A percentile compares a stretch with the other conserved stretches of the same genome.
Evolutionary conservation across 1,284 basidiomycete genomes (phyloP).

Genomic region (Heterobasidion occidentale): DNA sequence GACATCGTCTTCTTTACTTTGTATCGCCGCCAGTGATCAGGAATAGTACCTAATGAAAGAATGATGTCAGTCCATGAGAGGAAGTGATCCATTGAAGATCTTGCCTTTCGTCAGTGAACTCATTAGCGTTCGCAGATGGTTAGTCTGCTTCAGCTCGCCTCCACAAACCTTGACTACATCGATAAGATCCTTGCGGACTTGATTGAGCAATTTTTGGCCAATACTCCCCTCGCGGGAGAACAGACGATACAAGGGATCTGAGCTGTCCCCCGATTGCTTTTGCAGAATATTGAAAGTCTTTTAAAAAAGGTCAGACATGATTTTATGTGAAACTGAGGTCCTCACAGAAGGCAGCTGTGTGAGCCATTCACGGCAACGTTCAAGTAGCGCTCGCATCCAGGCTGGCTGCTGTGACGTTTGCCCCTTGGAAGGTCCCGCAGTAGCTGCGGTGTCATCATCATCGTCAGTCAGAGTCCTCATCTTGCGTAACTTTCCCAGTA

Average conservation of each 20-base stretch:
- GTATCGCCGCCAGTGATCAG: constrained; percentile 82
- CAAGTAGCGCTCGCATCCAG: constrained; percentile 84
- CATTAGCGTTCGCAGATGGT: constrained; percentile 84
- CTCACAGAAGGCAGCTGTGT: constrained; percentile 62
- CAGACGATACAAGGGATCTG: constrained; percentile 81
- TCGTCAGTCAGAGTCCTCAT: constrained; percentile 89
- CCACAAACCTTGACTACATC: constrained; percentile 82
- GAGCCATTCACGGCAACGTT: constrained; percentile 81
- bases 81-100: constrained; percentile 8
- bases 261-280: constrained; percentile 59
- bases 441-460: constrained; percentile 57
- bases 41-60: constrained; percentile 64
- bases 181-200: constrained; percentile 73
- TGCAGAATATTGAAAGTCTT: constrained; percentile 63
- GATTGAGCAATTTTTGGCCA: constrained; percentile 67
- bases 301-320: neutral
- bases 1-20: constrained; percentile 79
- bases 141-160: constrained; percentile 88
- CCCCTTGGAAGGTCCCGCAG: constrained; percentile 46
- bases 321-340: constrained; percentile 15
- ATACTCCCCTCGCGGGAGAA: constrained; percentile 86
- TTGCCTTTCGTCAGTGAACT: constrained; percentile 83
- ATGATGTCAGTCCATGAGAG: constrained; percentile 2
- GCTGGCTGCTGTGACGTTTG: constrained; percentile 72
- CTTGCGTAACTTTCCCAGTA: constrained; percentile 82